Percentiles rank a stretch among this genome's conserved stretches.
Conservation (phyloP, 768 basidiomycete genomes). For the Lactarius indigo region DNA sequence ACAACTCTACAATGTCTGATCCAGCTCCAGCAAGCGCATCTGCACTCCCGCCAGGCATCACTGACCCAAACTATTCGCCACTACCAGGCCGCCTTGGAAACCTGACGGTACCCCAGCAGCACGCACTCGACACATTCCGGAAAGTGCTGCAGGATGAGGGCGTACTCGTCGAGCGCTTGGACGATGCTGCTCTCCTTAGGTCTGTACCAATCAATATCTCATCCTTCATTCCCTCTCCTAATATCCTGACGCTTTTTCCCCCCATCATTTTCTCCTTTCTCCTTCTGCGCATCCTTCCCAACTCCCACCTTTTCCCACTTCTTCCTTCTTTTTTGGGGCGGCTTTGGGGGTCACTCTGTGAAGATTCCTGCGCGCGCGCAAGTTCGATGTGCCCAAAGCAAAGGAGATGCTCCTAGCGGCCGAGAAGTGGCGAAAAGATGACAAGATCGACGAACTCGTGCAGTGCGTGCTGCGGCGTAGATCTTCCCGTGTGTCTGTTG, state of each 20-base stretch:
- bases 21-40: slow-evolving; percentile 46
- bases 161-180: slow-evolving; percentile 62
- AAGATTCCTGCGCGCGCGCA: slow-evolving; percentile 90
- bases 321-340: background rate
- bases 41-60: slow-evolving; percentile 53
- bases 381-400: slow-evolving; percentile 79
- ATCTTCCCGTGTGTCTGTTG: background rate
- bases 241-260: background rate
- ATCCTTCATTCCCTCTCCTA: background rate
- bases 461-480: slow-evolving; percentile 41
- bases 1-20: background rate
- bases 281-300: background rate
- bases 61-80: slow-evolving; percentile 63
- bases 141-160: slow-evolving; percentile 59
- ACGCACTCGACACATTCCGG: slow-evolving; percentile 66
- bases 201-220: slow-evolving; percentile 30
- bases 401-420: slow-evolving; percentile 79
- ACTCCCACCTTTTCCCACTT: background rate
- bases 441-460: slow-evolving; percentile 72
- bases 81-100: slow-evolving; percentile 78
- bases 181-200: slow-evolving; percentile 68
- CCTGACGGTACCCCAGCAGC: slow-evolving; percentile 56
- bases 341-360: background rate
- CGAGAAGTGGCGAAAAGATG: slow-evolving; percentile 89
- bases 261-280: background rate